These are phyloP conservation scores for Polychaeton citri DNA, from an alignment of 2,329 filamentous ascomycete genomes.

Conservation along the genomic window DNA sequence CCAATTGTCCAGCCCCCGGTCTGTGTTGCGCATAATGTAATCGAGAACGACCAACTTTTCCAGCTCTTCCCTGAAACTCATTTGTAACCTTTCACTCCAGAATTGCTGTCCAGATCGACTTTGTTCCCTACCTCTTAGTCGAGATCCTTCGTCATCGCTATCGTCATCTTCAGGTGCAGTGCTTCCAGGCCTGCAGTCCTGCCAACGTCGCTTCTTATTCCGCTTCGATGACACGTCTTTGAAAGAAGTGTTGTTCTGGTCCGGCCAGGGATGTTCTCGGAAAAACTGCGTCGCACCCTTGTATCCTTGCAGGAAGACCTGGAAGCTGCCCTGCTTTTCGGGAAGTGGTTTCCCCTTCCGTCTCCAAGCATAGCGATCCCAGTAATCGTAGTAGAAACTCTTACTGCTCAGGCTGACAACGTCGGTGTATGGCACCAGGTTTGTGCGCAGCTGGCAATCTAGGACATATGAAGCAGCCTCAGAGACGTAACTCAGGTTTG, in stretches of 20 bases:
- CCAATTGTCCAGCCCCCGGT: conserved; percentile 95
- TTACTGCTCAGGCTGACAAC: conserved; percentile 90
- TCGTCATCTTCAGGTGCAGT: conserved; percentile 34
- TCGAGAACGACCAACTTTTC: conserved; percentile 96
- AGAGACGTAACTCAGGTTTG: conserved; percentile 93
- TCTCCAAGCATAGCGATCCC: conserved; percentile 80
- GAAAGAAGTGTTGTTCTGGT: conserved; percentile 62
- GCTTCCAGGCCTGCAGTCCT: conserved; percentile 60
- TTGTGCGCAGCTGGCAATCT: conserved; percentile 75
- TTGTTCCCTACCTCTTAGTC: conserved; percentile 12
- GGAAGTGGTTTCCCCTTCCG: conserved; percentile 77
- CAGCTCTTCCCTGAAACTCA: conserved; percentile 84
- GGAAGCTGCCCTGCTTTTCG: conserved; percentile 86
- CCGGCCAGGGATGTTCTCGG: conserved; percentile 91
- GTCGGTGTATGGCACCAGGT: conserved; percentile 92
- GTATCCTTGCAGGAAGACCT: conserved; percentile 92
- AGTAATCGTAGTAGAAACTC: conserved; percentile 96
- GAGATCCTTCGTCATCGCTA: conserved; percentile 17
- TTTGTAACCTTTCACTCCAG: conserved; percentile 81
- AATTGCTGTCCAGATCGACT: conserved; percentile 44
- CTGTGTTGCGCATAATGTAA: conserved; percentile 98
- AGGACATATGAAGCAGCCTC: conserved; percentile 95
- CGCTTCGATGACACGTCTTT: conserved; percentile 51
- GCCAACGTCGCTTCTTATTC: conserved; percentile 65
- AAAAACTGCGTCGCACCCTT: conserved; percentile 95